phyloP scores from a whole-genome alignment of 345 rosid species.

The Gossypium herbaceum region DNA sequence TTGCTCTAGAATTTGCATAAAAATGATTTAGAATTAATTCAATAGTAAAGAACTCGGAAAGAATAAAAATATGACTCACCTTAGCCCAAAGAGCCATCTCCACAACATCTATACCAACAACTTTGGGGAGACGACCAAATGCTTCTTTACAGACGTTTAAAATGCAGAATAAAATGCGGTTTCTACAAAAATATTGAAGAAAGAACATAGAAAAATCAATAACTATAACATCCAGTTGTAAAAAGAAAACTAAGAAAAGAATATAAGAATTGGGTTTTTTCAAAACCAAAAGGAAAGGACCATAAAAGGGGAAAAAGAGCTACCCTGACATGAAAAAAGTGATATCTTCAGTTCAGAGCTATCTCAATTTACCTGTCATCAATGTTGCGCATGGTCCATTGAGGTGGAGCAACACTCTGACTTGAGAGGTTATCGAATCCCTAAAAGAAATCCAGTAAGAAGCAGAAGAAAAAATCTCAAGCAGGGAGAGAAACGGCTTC shows the following conservation, averaged over 20 bases:
- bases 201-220: background rate
- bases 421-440: conserved; percentile 98
- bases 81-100: conserved; percentile 99
- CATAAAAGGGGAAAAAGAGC: background rate
- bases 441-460: conserved; percentile 46
- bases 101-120: conserved; percentile 63
- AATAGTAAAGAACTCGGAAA: conserved; percentile 12
- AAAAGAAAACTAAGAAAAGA: background rate
- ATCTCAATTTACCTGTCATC: conserved; percentile 70
- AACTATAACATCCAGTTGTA: conserved; percentile 4
- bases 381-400: conserved; percentile 97
- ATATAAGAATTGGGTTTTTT: background rate
- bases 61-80: conserved; percentile 39
- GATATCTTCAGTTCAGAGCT: background rate
- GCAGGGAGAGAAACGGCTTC: background rate
- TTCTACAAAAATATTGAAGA: conserved; percentile 39
- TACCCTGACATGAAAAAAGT: background rate
- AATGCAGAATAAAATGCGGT: conserved; percentile 65
- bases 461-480: background rate
- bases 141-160: conserved; percentile 71
- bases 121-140: conserved; percentile 57
- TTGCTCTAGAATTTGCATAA: background rate
- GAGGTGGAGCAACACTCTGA: conserved; percentile 91
- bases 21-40: background rate
- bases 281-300: background rate